These are phyloP conservation scores for Camptophora hylomeconis DNA, from an alignment of 2,329 filamentous ascomycete genomes.

Conservation along the genomic window DNA sequence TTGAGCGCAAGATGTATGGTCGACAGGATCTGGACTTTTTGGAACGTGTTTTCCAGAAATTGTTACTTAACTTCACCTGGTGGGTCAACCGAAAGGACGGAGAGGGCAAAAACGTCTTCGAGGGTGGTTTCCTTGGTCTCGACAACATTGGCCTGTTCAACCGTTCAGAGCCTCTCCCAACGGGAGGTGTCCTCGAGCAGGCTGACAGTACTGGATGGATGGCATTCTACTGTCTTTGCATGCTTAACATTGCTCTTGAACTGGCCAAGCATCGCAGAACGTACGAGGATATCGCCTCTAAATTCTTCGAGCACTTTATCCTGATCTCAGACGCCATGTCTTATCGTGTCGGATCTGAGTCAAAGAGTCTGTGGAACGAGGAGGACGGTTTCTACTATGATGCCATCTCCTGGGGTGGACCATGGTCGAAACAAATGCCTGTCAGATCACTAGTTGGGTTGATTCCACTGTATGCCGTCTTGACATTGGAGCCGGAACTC, in stretches of 20 bases:
- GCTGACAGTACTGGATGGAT: conserved; percentile 98
- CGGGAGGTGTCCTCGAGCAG: conserved; percentile 85
- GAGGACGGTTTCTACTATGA: conserved; percentile 96
- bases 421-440: conserved; percentile 83
- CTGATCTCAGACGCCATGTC: conserved; percentile 97
- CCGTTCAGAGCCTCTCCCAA: conserved; percentile 85
- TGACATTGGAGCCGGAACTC: conserved; percentile 85
- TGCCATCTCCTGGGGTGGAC: conserved; percentile 89
- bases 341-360: conserved; percentile 57
- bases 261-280: conserved; percentile 87
- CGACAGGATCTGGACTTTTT: conserved; percentile 90
- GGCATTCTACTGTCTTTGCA: conserved; percentile 92
- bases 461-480: conserved; percentile 82
- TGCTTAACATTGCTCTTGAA: conserved; percentile 94
- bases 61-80: conserved; percentile 95
- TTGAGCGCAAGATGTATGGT: conserved; percentile 93
- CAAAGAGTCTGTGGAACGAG: conserved; percentile 89
- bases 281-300: conserved; percentile 92
- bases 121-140: conserved; percentile 85
- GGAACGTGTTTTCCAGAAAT: conserved; percentile 90
- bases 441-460: conserved; percentile 85
- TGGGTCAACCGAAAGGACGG: conserved; percentile 96
- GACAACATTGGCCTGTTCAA: conserved; percentile 99
- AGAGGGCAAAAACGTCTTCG: conserved; percentile 93
- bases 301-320: conserved; percentile 98